These are phyloP conservation scores for Endocalyx cinctus DNA, from an alignment of 2,329 filamentous ascomycete genomes.

Conservation along the genomic window DNA sequence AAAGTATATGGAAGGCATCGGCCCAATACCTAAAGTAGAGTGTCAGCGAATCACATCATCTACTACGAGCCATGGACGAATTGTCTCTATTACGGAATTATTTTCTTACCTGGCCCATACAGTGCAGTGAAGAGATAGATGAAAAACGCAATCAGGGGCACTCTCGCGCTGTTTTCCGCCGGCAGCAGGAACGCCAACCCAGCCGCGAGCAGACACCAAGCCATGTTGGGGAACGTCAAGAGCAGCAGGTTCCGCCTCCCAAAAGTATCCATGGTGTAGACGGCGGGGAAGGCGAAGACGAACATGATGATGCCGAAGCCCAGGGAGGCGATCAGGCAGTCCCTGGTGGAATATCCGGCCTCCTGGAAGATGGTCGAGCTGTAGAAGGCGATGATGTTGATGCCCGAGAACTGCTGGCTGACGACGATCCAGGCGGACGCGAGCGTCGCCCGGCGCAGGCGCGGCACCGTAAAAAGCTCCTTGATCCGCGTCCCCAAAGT, in stretches of 20 bases:
- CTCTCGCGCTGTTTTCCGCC: conserved; percentile 39
- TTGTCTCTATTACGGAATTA: too few species aligned
- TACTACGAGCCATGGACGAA: too few species aligned
- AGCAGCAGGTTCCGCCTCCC: conserved; percentile 58
- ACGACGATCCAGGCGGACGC: conserved; percentile 68
- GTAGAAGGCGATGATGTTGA: conserved; percentile 47
- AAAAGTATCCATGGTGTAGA: conserved; percentile 64
- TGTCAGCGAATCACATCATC: too few species aligned
- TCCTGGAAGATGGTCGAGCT: conserved; percentile 41
- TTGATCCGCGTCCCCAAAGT: too few species aligned
- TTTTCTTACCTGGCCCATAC: conserved; percentile 18
- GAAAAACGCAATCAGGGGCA: conserved; percentile 55
- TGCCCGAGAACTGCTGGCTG: conserved; percentile 56
- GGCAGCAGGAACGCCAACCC: conserved; percentile 11
- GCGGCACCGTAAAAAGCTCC: conserved; percentile 54
- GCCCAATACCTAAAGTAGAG: too few species aligned
- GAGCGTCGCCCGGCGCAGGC: conserved; percentile 57
- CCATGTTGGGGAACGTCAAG: conserved; percentile 64
- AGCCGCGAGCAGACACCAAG: conserved; percentile 50
- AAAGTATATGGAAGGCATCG: conserved; percentile 60
- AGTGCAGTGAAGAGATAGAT: conserved; percentile 58
- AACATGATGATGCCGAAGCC: conserved; percentile 55
- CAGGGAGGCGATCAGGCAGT: conserved; percentile 37
- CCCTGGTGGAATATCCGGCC: conserved; percentile 34
- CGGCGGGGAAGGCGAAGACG: conserved; percentile 60